A percentile compares a stretch with the other conserved stretches of the same genome.
Evolutionary conservation across 1,139 yeast genomes (phyloP).

Genomic region (Zygoascus sp.): DNA sequence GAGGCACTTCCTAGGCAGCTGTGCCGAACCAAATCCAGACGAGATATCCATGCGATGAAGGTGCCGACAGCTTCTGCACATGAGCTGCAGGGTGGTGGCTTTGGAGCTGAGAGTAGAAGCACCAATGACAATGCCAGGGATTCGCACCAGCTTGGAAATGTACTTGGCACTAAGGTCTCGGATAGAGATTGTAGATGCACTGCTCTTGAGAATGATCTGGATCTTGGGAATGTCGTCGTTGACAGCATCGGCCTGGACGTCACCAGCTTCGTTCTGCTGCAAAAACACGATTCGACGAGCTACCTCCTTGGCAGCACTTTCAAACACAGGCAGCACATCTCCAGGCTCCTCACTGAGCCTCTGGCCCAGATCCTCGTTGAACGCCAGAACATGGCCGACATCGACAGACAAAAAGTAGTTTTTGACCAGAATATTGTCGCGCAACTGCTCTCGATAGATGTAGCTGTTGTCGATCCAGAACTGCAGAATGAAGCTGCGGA

Average conservation of each 20-base stretch:
- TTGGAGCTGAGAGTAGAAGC: constrained; percentile 86
- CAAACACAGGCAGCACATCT: constrained; percentile 80
- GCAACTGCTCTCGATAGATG: constrained; percentile 83
- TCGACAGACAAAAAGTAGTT: constrained; percentile 71
- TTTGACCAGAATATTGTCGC: constrained; percentile 79
- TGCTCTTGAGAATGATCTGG: constrained; percentile 74
- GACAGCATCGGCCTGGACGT: constrained; percentile 16
- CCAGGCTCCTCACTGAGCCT: constrained; percentile 80
- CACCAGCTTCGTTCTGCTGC: constrained; percentile 36
- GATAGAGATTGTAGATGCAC: constrained; percentile 67
- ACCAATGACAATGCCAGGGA: constrained; percentile 90
- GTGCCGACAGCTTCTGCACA: constrained; percentile 87
- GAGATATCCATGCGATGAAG: constrained; percentile 61
- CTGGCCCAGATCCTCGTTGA: constrained; percentile 84
- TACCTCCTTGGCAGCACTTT: constrained; percentile 82
- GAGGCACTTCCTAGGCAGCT: constrained; percentile 69
- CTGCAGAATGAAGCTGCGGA: constrained; percentile 77
- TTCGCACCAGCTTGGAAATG: constrained; percentile 82
- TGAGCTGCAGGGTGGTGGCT: constrained; percentile 77
- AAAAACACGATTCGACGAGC: constrained; percentile 75
- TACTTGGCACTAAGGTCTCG: constrained; percentile 83
- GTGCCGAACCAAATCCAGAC: constrained; percentile 75
- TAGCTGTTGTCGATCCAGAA: constrained; percentile 80
- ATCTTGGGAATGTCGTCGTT: constrained; percentile 58
- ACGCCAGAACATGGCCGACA: constrained; percentile 80